Evolutionary conservation across 1,139 yeast genomes (phyloP), one percentile per base, ranked within the genome.

Genomic region (Suhomyces bolitotheri): DNA sequence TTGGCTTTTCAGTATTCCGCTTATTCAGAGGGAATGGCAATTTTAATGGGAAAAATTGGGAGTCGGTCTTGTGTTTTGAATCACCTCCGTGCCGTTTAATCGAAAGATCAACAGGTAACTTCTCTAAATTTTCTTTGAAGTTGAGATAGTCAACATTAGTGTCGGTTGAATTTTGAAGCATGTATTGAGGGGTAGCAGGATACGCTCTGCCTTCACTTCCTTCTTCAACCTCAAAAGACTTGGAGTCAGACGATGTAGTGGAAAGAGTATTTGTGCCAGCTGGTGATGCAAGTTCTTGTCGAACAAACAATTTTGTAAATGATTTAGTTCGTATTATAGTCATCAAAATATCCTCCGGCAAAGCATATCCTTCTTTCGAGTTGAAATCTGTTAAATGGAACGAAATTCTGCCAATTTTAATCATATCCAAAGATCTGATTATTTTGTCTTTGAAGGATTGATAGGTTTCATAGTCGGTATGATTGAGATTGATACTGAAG

Each of bases 321-420:
- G 62, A 62, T 37, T 57, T 58, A 14, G 54, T 49, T 31, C 66
- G 67, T 11, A 63, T 44, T 5, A 63, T 49, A 2, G 53, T 48
- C 2, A 66, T 48, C 2, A 81, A 49, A 2, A 62, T 53, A 22
- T 71, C 70, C 25, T 85, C 66, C 1, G 80, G 65, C 13, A 89
- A 58, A 0, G 80, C 70, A 4, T 68, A 76, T 4, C 96, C 96
- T 29, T 78, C 76, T 4, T 66, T 67, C 31, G 80, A 71, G 11
- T 79, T 78, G 53, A 81, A 79, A 30, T 88, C 95, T 0, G 95
- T 85, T 44, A 88, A 59, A 49, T 82, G 89, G 30, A 82, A 66
- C 0, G 79, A 60, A 21, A 77, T 59, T 3, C 33, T 27, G 0
- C 75, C 76, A 5, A 61, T 57, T 9, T 67, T 63, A 5, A 64